A percentile compares a stretch with the other conserved stretches of the same genome.
These are phyloP conservation scores for Mangifera indica DNA, from an alignment of 345 rosid genomes.

Conservation along the genomic window DNA sequence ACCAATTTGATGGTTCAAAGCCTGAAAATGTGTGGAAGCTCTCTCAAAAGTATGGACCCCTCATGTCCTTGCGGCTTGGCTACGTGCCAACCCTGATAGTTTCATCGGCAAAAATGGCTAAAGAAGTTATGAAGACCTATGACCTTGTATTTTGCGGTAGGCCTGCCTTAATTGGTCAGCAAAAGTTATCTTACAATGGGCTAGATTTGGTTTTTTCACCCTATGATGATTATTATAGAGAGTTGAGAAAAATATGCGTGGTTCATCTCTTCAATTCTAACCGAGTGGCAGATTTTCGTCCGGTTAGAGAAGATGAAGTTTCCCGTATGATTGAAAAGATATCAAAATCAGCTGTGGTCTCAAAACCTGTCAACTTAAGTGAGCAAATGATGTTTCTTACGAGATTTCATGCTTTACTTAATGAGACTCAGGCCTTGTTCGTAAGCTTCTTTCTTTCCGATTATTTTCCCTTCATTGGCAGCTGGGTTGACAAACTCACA, in stretches of 20 bases:
- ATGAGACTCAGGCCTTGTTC: slow-evolving; percentile 30
- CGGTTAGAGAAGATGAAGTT: slow-evolving; percentile 31
- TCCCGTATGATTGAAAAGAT: slow-evolving; percentile 22
- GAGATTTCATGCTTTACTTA: slow-evolving; percentile 24
- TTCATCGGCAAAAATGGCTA: too few species aligned
- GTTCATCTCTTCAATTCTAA: slow-evolving; percentile 29
- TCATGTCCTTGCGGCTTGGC: too few species aligned
- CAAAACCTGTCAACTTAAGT: slow-evolving; percentile 12
- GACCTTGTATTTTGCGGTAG: too few species aligned
- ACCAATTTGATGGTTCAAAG: too few species aligned
- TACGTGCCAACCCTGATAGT: too few species aligned
- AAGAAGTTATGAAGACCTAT: too few species aligned
- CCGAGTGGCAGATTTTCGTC: slow-evolving; percentile 19
- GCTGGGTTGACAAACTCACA: slow-evolving; percentile 29
- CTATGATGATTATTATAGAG: slow-evolving; percentile 27
- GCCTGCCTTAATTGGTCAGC: too few species aligned
- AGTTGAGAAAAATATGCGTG: slow-evolving; percentile 26
- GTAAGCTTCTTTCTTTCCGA: slow-evolving; percentile 40
- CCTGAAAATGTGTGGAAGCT: too few species aligned
- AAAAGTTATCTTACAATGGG: too few species aligned
- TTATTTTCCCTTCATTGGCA: slow-evolving; percentile 39
- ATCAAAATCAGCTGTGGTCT: neutral
- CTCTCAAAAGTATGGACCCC: too few species aligned
- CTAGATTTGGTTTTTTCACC: slow-evolving; percentile 26
- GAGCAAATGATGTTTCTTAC: slow-evolving; percentile 17